Conservation (phyloP, 78 protist genomes). For the Polysphondylium violaceum region DNA sequence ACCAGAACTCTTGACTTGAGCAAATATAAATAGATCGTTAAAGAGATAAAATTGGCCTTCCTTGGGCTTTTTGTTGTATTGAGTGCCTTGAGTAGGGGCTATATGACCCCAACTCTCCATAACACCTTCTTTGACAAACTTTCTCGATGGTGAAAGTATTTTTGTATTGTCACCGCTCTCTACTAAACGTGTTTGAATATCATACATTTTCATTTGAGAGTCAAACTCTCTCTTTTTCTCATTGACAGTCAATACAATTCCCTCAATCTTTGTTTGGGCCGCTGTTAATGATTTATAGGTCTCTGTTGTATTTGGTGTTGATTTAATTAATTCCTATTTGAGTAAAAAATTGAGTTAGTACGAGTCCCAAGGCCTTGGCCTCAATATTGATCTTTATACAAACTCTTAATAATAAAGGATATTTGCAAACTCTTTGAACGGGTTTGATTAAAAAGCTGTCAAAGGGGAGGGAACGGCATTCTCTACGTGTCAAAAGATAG, state of each 20-base stretch:
- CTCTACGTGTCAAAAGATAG: constrained; percentile 60
- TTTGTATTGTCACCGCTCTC: constrained; percentile 27
- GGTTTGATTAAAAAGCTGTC: constrained; percentile 83
- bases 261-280: constrained; percentile 72
- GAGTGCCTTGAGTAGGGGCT: neutral
- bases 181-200: constrained; percentile 30
- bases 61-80: constrained; percentile 44
- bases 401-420: constrained; percentile 76
- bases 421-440: constrained; percentile 80
- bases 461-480: constrained; percentile 67
- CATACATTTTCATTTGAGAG: constrained; percentile 57
- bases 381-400: neutral
- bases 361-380: too few relatives aligned
- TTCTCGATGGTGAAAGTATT: constrained; percentile 67
- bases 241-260: constrained; percentile 56
- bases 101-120: constrained; percentile 16
- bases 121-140: constrained; percentile 44
- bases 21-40: constrained; percentile 59
- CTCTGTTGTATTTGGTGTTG: constrained; percentile 22
- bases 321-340: constrained; percentile 46
- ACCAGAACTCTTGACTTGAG: neutral
- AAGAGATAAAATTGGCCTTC: constrained; percentile 57
- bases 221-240: constrained; percentile 83
- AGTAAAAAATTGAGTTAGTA: neutral
- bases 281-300: constrained; percentile 14